phyloP scores from a whole-genome alignment of 108 stramenopile species.

The Pseudonitzschia delicatissima region DNA sequence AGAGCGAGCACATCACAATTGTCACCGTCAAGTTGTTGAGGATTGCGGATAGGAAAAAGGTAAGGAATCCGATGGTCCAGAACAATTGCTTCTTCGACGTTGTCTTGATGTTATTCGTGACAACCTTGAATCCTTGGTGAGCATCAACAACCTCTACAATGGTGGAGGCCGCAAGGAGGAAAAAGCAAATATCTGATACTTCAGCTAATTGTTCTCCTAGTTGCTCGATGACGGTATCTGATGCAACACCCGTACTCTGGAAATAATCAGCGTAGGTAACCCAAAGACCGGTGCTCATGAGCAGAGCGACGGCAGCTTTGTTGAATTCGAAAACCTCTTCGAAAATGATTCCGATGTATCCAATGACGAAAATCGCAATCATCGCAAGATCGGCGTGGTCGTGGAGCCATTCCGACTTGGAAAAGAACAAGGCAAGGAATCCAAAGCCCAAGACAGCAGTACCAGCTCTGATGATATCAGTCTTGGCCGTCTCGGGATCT shows the following conservation, averaged over 20 bases:
- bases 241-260: slow-evolving; percentile 59
- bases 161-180: slow-evolving; percentile 89
- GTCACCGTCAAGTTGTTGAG: slow-evolving; percentile 94
- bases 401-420: slow-evolving; percentile 73
- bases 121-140: slow-evolving; percentile 94
- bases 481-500: slow-evolving; percentile 60
- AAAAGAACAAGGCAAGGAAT: slow-evolving; percentile 59
- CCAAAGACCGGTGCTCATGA: slow-evolving; percentile 93
- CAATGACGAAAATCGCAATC: slow-evolving; percentile 86
- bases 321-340: slow-evolving; percentile 93
- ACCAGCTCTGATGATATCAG: slow-evolving; percentile 68
- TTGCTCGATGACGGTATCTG: slow-evolving; percentile 63
- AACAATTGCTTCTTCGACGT: slow-evolving; percentile 86
- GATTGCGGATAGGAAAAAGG: slow-evolving; percentile 90
- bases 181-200: slow-evolving; percentile 94
- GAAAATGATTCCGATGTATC: slow-evolving; percentile 92
- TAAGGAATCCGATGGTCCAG: slow-evolving; percentile 89
- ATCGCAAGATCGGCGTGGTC: slow-evolving; percentile 76
- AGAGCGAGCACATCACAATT: slow-evolving; percentile 89
- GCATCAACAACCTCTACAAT: slow-evolving; percentile 95
- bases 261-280: slow-evolving; percentile 91
- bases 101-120: slow-evolving; percentile 89
- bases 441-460: slow-evolving; percentile 53
- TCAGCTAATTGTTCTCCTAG: slow-evolving; percentile 89
- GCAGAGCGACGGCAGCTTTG: slow-evolving; percentile 88